Evolutionary conservation across 2,329 filamentous ascomycete genomes (phyloP), one percentile per base, ranked within the genome.

Genomic region (Claviceps purpurea): DNA sequence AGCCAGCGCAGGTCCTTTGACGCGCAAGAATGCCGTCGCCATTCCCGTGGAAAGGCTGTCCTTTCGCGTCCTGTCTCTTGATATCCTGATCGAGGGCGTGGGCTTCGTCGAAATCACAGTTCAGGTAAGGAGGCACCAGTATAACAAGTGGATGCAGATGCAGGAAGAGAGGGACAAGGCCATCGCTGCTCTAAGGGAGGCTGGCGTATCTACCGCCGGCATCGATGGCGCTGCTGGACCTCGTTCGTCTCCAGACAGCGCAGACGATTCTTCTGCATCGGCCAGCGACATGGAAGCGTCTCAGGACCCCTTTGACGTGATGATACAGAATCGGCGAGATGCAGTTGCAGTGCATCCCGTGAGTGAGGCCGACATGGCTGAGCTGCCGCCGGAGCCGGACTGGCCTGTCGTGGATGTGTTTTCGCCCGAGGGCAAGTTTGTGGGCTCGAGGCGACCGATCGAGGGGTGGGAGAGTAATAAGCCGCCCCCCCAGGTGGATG

Each of bases 21-120:
- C 85, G 3, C 72, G 75, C 37, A 78, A 74, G 53, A 73, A 78
- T 49, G 85, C 79, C 2, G 76, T 76, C 45, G 81, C 76, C 41
- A 71, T 84, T 46, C 81, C 78, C 52, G 76, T 85, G 0, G 81
- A 87, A 2, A 71, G 74, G 16, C 71, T 97, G 4, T 88, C 89
- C 0, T 98, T 90, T 67, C 78, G 79, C 14, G 81, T 97, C 2
- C 75, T 93, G 55, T 81, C 85, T 8, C 78, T 84, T 0, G 94
- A 98, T 63, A 81, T 98, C 24, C 71, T 98, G 14, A 82, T 98
- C 49, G 91, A 97, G 65, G 89, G 93, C 2, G 84, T 89, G 26
- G 93, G 93, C 7, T 98, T 94, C 87, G 77, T 98, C 2, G 93
- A 98, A 68, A 67, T 98, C 42, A 83, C 82, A 0, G 84, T 84